Evolutionary conservation across 768 basidiomycete genomes (phyloP).

Genomic region (Neoboletus brunneissimus): DNA sequence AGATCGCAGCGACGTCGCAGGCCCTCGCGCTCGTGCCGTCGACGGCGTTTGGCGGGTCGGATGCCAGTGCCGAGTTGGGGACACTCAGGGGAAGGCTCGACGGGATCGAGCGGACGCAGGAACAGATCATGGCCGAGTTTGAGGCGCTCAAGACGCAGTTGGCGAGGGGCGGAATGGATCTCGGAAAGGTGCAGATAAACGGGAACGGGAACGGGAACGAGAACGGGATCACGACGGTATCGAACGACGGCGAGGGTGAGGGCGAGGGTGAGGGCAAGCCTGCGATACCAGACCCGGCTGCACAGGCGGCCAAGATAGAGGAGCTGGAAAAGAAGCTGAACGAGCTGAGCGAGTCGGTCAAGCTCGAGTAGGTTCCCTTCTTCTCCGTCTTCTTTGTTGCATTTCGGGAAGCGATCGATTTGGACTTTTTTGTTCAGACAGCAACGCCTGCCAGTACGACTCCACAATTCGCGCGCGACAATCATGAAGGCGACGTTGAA

Average conservation of each 20-base stretch:
- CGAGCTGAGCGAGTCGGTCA: conserved; percentile 29
- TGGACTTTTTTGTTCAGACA: no score
- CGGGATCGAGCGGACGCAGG: conserved; percentile 34
- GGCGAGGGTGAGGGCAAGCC: conserved; percentile 16
- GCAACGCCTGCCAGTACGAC: conserved; percentile 34
- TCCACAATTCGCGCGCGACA: conserved; percentile 36
- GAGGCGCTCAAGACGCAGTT: conserved; percentile 28
- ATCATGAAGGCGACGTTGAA: conserved; percentile 33
- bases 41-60: conserved; percentile 19
- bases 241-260: conserved; percentile 24
- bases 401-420: no score
- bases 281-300: conserved; percentile 11
- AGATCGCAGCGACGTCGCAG: conserved; percentile 41
- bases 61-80: conserved; percentile 11
- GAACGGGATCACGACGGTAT: conserved; percentile 5
- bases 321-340: conserved; percentile 38
- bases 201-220: background rate
- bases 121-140: conserved; percentile 31
- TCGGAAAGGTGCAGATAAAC: conserved; percentile 12
- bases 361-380: conserved; percentile 31
- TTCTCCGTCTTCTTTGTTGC: no score
- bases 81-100: conserved; percentile 29
- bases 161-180: conserved; percentile 8
- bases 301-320: conserved; percentile 18
- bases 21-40: conserved; percentile 33